Base-by-base conservation (phyloP, 495 filamentous ascomycete species). In the Viridothelium virens region DNA sequence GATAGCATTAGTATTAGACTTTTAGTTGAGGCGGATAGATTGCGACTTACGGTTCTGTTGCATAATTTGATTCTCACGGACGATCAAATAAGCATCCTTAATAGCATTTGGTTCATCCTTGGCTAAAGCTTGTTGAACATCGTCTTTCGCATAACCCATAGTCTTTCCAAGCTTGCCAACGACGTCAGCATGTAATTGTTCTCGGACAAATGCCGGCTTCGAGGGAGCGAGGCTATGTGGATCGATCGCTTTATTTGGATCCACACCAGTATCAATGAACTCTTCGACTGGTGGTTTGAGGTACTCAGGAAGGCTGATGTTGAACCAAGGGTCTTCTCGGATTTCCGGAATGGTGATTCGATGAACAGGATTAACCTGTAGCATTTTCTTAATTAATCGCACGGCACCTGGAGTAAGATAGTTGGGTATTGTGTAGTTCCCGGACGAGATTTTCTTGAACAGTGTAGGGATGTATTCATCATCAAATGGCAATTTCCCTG, bases 11-110 rank as follows among this genome's bases (percentile, higher is more conserved):
- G 2, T 36, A 36, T 14, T 11, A 36, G 11, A 3, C 1, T 31
- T 36, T 25, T 5, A 14, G n/a, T 36, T 11, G 16, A 36, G 3
- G 7, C 3, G 7, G 14, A 7, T 36, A 0, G n/a, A 36, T 34
- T 33, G 31, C 62, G 63, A 84, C 86, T 84, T 77, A 96, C 92
- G 92, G 76, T 91, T 96, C 39, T 86, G 88, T 72, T 91, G 90
- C 95, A 97, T 97, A 73, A 98, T 84, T 75, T 96, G 92, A 76
- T 98, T 97, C 78, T 98, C 94, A 62, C 92, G 85, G 38, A 97
- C 91, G 71, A 98, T 97, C 77, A 96, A 86, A 76, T 97, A 98
- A 14, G 94, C 94, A 81, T 98, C 94, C 75, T 98, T 98, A 79
- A 98, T 96, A 14, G 95, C 92, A 67, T 91, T 96, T 46, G 94